Evolutionary conservation across 2,329 filamentous ascomycete genomes (phyloP), one percentile per base, ranked within the genome.

Genomic region (Penicillium italicum): DNA sequence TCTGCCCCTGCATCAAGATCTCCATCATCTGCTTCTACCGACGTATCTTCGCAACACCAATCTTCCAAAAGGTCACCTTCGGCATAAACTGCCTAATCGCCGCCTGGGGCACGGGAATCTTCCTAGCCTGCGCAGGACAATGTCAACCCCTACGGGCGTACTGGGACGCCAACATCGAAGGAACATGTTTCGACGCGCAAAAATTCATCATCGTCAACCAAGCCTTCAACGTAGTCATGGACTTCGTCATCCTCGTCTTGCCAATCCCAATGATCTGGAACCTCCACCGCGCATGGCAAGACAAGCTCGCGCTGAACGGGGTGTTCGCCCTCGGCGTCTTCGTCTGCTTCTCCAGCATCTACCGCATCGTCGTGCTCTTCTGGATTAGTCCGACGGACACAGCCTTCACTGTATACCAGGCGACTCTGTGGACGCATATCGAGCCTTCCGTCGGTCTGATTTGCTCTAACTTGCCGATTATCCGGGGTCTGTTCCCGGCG

Each of bases 11-110:
- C 40, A 67, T 70, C 58, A 72, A 72, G 40, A 69, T 71, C 44
- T 71, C 69, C 41, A 69, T 72, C 49, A 58, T 72, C 50, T 71
- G 69, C 58, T 72, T 72, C 65, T 72, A 72, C 56, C 69, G 69
- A 16, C 69, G 69, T 8, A 53, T 72, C 16, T 72, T 72, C 62
- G 62, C 67, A 26, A 68, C 63, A 12, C 65, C 63, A 12, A 53
- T 52, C 37, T 72, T 72, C 58, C 69, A 69, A 52, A 48, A 53
- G 24, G 53, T 59, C 22, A 64, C 61, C 20, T 61, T 71, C 34
- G 59, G 49, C 12, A 56, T 71, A 22, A 71, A 70, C 58, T 56
- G 54, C 18, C 60, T 72, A 7, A 70, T 71, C 33, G 60, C 56
- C 33, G 40, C 62, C 43, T 72, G 69, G 69, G 68, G 66, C 9